phyloP scores from a whole-genome alignment of 345 rosid genomes.

The Stellera chamaejasme region DNA sequence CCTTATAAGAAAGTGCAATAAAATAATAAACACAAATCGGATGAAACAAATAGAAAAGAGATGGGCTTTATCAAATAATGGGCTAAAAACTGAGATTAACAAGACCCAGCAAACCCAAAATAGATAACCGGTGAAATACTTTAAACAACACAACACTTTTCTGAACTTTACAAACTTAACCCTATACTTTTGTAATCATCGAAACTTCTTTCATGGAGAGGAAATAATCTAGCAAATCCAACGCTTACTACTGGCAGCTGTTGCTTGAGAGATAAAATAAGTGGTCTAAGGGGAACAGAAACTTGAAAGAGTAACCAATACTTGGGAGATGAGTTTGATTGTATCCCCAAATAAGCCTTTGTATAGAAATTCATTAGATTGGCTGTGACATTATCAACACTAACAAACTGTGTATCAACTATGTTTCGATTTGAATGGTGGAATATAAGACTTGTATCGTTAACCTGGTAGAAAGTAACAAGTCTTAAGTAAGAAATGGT shows the following conservation, averaged over 20 bases:
- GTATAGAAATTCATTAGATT: constrained; percentile 53
- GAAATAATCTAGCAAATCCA: no score
- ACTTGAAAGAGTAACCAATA: constrained; percentile 75
- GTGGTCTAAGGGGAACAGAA: constrained; percentile 70
- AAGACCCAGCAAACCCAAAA: no score
- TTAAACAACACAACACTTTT: no score
- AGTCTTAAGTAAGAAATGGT: not conserved
- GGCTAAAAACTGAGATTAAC: no score
- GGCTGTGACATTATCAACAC: constrained; percentile 55
- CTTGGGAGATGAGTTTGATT: constrained; percentile 32
- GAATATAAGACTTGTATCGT: constrained; percentile 41
- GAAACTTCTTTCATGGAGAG: no score
- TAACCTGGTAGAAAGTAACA: constrained; percentile 40
- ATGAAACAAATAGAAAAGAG: no score
- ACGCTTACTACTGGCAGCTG: constrained; percentile 36
- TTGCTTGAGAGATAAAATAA: constrained; percentile 51
- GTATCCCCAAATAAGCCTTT: constrained; percentile 50
- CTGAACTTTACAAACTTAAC: no score
- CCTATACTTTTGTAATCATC: no score
- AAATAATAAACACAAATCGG: no score
- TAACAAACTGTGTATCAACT: constrained; percentile 39
- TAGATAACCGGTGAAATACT: no score
- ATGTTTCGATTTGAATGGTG: constrained; percentile 48
- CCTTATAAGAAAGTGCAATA: no score
- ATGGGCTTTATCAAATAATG: no score